Conservation (phyloP, 164 flowering plant genomes). For the Hamamelis virginiana region DNA sequence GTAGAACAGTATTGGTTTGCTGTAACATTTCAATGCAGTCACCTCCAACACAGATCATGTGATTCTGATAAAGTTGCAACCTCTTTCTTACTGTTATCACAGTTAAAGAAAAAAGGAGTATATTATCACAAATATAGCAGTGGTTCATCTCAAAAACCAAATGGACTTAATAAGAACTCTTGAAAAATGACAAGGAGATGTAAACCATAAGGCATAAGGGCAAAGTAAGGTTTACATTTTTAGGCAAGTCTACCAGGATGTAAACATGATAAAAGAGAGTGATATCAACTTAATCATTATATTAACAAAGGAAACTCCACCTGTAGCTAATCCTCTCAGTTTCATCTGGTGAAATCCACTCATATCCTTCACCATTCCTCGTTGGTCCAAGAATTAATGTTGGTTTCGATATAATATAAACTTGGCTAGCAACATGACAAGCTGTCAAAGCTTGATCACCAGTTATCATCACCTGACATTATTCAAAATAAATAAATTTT, state of each 20-base stretch:
- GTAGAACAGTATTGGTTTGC: slow-evolving; percentile 64
- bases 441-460: slow-evolving; percentile 99
- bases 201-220: neutral
- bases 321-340: slow-evolving; percentile 44
- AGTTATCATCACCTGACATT: slow-evolving; percentile 85
- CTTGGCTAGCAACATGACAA: slow-evolving; percentile 96
- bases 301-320: slow-evolving; percentile 26
- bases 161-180: neutral
- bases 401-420: slow-evolving; percentile 83
- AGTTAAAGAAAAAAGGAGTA: neutral
- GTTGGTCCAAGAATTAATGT: slow-evolving; percentile 60
- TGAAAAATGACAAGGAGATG: neutral
- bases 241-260: neutral
- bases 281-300: neutral
- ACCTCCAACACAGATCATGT: slow-evolving; percentile 90
- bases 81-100: slow-evolving; percentile 54
- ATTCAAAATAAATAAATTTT: no score
- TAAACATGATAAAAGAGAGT: neutral
- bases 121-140: neutral
- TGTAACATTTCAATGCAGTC: slow-evolving; percentile 89
- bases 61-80: slow-evolving; percentile 67
- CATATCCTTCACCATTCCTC: slow-evolving; percentile 40
- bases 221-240: neutral
- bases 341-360: slow-evolving; percentile 96
- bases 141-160: neutral